Conservation (phyloP, 1,139 yeast species). For the Protomyces lactucae-debilis region DNA sequence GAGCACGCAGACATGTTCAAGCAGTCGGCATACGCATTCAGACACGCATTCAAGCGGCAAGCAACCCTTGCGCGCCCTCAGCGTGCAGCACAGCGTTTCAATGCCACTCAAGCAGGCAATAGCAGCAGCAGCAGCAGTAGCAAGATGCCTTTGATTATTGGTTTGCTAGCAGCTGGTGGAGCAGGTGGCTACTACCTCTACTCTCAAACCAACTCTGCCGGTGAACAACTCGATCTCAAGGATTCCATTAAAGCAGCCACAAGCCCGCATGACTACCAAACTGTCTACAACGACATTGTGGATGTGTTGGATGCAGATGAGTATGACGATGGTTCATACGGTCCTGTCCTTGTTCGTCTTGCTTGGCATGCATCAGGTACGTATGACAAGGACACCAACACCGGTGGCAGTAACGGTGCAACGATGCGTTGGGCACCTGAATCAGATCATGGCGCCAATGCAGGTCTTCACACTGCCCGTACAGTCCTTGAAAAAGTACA, state of each 20-base stretch:
- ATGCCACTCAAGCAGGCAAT: background rate
- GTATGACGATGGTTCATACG: slow-evolving; percentile 63
- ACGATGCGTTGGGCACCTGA: slow-evolving; percentile 53
- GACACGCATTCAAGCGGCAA: background rate
- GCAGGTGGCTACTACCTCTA: slow-evolving; percentile 24
- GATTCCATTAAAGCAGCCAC: slow-evolving; percentile 21
- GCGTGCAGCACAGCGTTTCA: background rate
- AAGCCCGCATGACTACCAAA: slow-evolving; percentile 13
- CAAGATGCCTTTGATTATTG: slow-evolving; percentile 4
- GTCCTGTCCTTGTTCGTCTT: slow-evolving; percentile 58
- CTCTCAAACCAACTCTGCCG: slow-evolving; percentile 18
- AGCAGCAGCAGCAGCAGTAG: background rate
- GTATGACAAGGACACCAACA: slow-evolving; percentile 50
- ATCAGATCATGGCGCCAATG: slow-evolving; percentile 57
- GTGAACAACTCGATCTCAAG: slow-evolving; percentile 15
- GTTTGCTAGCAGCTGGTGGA: slow-evolving; percentile 7
- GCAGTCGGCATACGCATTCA: background rate
- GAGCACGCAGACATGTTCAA: background rate
- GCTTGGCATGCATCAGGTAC: slow-evolving; percentile 75
- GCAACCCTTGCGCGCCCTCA: background rate
- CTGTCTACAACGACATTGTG: slow-evolving; percentile 22
- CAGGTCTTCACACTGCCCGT: slow-evolving; percentile 57
- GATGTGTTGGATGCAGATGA: slow-evolving; percentile 42
- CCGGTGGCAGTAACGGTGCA: slow-evolving; percentile 67
- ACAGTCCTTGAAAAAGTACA: slow-evolving; percentile 55